These are phyloP conservation scores for Pythium inflatum DNA, from an alignment of 352 stramenopile species.

Conservation along the genomic window DNA sequence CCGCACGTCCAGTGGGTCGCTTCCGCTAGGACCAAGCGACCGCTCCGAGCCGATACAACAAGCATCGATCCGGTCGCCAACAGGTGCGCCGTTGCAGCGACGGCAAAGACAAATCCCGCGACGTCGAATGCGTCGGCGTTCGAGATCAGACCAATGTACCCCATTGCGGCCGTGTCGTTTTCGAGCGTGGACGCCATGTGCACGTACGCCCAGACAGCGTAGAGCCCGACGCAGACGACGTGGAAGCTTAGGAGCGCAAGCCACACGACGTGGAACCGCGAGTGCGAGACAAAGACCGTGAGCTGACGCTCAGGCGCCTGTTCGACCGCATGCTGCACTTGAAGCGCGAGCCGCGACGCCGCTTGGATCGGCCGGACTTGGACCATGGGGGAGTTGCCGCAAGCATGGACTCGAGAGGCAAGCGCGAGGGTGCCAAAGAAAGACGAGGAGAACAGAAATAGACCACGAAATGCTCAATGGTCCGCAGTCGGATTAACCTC, in stretches of 20 bases:
- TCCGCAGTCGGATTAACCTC: too few relatives aligned
- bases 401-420: too few relatives aligned
- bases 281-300: too few relatives aligned
- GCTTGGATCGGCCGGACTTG: too few relatives aligned
- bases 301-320: too few relatives aligned
- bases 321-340: too few relatives aligned
- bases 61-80: background rate
- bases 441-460: too few relatives aligned
- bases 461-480: too few relatives aligned
- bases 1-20: background rate
- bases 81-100: background rate
- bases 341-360: too few relatives aligned
- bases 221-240: background rate
- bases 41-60: background rate
- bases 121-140: background rate
- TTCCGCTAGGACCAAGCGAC: background rate
- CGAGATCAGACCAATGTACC: background rate
- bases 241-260: background rate
- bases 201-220: conserved; percentile 8
- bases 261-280: too few relatives aligned
- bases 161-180: background rate
- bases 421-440: too few relatives aligned
- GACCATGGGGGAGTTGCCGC: too few relatives aligned
- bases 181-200: background rate
- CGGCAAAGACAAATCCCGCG: background rate